These are phyloP conservation scores for Dovyalis caffra DNA, from an alignment of 345 rosid species.

Conservation along the genomic window DNA sequence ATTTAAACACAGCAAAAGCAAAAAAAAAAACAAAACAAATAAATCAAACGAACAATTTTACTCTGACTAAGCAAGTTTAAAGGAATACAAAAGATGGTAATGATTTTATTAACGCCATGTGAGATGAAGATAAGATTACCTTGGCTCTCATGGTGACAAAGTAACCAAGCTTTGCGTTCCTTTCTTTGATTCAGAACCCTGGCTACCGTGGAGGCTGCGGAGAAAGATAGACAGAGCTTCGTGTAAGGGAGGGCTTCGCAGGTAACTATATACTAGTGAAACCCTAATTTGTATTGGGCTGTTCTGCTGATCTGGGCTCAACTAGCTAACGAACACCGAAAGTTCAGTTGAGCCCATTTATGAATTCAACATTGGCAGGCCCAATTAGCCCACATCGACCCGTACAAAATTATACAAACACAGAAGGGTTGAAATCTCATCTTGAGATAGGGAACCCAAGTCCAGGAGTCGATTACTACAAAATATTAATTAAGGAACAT, in stretches of 20 bases:
- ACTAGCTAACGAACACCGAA: not conserved
- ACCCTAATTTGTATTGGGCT: conserved; percentile 19
- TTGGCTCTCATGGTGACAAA: conserved; percentile 76
- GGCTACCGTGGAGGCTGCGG: conserved; percentile 16
- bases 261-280: conserved; percentile 2
- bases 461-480: not conserved
- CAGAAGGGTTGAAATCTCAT: not conserved
- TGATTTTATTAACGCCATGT: not conserved
- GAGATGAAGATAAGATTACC: conserved; percentile 32
- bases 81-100: not conserved
- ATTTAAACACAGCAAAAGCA: conserved; percentile 7
- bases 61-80: too few species aligned
- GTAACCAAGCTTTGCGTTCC: not conserved
- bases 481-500: not conserved
- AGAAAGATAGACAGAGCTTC: not conserved
- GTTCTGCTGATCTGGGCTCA: not conserved
- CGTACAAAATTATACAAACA: not conserved
- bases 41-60: too few species aligned
- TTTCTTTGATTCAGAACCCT: conserved; percentile 23
- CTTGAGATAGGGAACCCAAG: not conserved
- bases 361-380: not conserved
- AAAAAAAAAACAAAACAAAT: not conserved
- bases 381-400: not conserved
- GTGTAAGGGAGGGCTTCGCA: not conserved
- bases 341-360: not conserved